A percentile compares a stretch with the other conserved stretches of the same genome.
These are phyloP conservation scores for Zygosaccharomyces siamensis DNA, from an alignment of 805 yeast genomes.

Conservation along the genomic window DNA sequence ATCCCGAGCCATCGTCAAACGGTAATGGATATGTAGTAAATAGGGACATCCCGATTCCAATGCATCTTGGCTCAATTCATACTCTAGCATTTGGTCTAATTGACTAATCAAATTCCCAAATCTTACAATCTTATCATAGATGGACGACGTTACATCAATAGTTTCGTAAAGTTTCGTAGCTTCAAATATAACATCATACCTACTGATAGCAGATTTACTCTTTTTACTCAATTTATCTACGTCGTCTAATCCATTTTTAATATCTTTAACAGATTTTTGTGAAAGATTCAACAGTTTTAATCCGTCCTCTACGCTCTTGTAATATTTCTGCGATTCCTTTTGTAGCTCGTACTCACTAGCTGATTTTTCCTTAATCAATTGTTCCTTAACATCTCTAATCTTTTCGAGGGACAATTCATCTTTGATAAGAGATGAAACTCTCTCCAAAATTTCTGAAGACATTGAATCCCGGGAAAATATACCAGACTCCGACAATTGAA, in stretches of 20 bases:
- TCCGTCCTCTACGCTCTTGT: conserved; percentile 48
- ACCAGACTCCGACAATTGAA: neutral
- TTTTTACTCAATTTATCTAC: conserved; percentile 50
- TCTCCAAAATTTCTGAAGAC: conserved; percentile 26
- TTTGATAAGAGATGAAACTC: conserved; percentile 34
- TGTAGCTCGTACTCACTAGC: conserved; percentile 71
- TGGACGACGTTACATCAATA: conserved; percentile 61
- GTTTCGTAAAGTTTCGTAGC: conserved; percentile 67
- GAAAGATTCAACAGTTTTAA: conserved; percentile 37
- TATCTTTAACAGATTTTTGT: conserved; percentile 44
- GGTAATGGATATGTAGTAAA: conserved; percentile 63
- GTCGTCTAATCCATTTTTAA: conserved; percentile 43
- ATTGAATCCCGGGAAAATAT: conserved; percentile 3
- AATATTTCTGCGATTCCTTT: conserved; percentile 61
- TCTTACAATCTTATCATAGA: conserved; percentile 57
- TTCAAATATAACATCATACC: conserved; percentile 63
- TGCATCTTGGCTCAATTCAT: conserved; percentile 32
- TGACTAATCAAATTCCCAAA: conserved; percentile 48
- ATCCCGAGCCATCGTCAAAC: conserved; percentile 66
- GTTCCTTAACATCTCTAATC: conserved; percentile 48
- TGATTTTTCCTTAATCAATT: conserved; percentile 62
- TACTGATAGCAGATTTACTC: conserved; percentile 53
- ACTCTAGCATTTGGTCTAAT: conserved; percentile 50
- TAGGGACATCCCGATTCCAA: conserved; percentile 45
- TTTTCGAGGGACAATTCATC: conserved; percentile 50